phyloP scores from a whole-genome alignment of 441 rosid species.

The Viola pubescens region DNA sequence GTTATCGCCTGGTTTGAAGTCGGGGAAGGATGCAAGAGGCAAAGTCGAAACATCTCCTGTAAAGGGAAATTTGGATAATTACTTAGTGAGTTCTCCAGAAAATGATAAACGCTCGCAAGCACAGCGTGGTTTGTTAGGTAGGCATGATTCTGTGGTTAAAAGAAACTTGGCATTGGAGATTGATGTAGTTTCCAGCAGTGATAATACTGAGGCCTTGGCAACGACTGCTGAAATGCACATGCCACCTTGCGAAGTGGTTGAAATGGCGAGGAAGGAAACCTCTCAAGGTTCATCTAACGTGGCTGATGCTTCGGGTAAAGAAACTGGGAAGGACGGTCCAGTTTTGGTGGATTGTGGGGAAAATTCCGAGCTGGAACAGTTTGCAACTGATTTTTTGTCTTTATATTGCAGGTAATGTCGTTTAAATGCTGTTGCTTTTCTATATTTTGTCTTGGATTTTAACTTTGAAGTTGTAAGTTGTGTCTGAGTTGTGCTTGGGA shows the following conservation, averaged over 20 bases:
- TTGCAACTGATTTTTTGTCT: slow-evolving; percentile 76
- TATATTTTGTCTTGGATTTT: too few species aligned
- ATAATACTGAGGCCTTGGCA: slow-evolving; percentile 23
- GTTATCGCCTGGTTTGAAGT: slow-evolving; percentile 51
- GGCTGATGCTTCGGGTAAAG: slow-evolving; percentile 24
- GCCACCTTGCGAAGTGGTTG: slow-evolving; percentile 22
- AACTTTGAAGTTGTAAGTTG: not conserved
- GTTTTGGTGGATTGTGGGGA: slow-evolving; percentile 24
- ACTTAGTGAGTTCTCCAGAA: slow-evolving; percentile 49
- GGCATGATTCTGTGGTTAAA: slow-evolving; percentile 32
- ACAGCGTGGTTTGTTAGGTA: slow-evolving; percentile 21
- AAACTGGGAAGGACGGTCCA: slow-evolving; percentile 20
- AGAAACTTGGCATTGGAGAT: slow-evolving; percentile 43
- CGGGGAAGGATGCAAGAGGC: slow-evolving; percentile 42
- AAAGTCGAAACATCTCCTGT: slow-evolving; percentile 53
- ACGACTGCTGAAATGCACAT: slow-evolving; percentile 18
- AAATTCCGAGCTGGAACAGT: slow-evolving; percentile 53
- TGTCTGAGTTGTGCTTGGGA: not conserved
- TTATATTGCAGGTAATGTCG: slow-evolving; percentile 73
- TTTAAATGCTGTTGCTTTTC: not conserved
- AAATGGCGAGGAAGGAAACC: slow-evolving; percentile 25
- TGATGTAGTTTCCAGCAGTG: slow-evolving; percentile 20
- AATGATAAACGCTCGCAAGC: slow-evolving; percentile 22
- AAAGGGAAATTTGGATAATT: slow-evolving; percentile 60
- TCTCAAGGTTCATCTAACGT: slow-evolving; percentile 30